phyloP scores from a whole-genome alignment of 139 green algal genomes.

The Eudorina sp. region DNA sequence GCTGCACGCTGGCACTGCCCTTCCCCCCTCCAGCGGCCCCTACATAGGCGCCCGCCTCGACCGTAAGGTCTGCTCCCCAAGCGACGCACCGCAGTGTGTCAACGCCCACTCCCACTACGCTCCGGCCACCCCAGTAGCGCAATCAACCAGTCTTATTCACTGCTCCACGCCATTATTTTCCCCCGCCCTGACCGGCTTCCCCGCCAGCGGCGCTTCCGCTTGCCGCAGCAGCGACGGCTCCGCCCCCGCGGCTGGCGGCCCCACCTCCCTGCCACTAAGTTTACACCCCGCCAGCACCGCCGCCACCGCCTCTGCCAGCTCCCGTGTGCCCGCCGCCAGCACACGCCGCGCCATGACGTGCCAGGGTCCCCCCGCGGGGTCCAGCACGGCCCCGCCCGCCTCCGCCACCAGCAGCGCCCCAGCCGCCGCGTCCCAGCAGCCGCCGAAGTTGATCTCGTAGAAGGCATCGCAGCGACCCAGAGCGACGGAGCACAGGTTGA shows the following conservation, averaged over 20 bases:
- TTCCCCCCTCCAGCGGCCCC: too few species aligned
- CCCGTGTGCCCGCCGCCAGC: conserved; percentile 72
- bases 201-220: too few species aligned
- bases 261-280: conserved; percentile 43
- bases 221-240: conserved; percentile 16
- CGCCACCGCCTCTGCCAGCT: conserved; percentile 62
- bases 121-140: too few species aligned
- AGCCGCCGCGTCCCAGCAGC: conserved; percentile 86
- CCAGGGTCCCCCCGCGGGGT: conserved; percentile 85
- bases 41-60: too few species aligned
- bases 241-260: not conserved
- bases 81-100: too few species aligned
- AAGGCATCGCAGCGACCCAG: conserved; percentile 92
- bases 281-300: conserved; percentile 60
- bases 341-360: conserved; percentile 86
- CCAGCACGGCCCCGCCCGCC: conserved; percentile 86
- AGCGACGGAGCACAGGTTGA: conserved; percentile 88
- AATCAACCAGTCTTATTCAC: too few species aligned
- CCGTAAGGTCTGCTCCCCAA: too few species aligned
- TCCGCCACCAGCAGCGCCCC: conserved; percentile 69
- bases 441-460: conserved; percentile 95
- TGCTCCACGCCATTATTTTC: too few species aligned
- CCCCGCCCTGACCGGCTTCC: too few species aligned
- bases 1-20: too few species aligned
- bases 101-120: too few species aligned